A percentile compares a stretch with the other conserved stretches of the same genome.
phyloP scores from a whole-genome alignment of 148 eudicot species.

The Beta vulgaris region DNA sequence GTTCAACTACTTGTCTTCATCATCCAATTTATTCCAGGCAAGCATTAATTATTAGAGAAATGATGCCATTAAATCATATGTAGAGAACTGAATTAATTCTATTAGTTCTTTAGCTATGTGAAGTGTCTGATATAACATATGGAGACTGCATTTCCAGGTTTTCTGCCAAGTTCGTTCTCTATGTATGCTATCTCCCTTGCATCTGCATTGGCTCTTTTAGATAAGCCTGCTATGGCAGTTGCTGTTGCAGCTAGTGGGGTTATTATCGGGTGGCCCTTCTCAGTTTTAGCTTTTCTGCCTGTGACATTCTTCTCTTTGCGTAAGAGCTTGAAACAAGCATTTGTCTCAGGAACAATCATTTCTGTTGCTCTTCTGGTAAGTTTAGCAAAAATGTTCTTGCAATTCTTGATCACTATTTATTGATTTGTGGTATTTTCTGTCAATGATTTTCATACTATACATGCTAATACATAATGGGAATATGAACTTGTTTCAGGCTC shows the following conservation, averaged over 20 bases:
- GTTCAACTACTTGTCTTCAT: neutral
- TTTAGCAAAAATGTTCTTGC: conserved; percentile 6
- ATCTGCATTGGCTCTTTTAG: conserved; percentile 79
- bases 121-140: conserved; percentile 11
- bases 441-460: neutral
- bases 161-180: conserved; percentile 94
- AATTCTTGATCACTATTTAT: neutral
- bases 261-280: conserved; percentile 94
- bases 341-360: conserved; percentile 61
- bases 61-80: neutral
- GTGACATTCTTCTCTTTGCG: conserved; percentile 67
- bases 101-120: neutral
- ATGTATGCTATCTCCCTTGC: conserved; percentile 97
- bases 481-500: conserved; percentile 45
- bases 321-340: conserved; percentile 63
- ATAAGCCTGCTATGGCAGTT: conserved; percentile 71
- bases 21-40: neutral
- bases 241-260: conserved; percentile 80
- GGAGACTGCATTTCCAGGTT: conserved; percentile 45
- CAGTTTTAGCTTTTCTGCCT: conserved; percentile 88
- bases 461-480: neutral
- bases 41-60: neutral
- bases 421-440: neutral
- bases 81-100: no score
- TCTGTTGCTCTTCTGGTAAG: conserved; percentile 70